These are phyloP conservation scores for Rhodotorula mucilaginosa DNA, from an alignment of 1,284 basidiomycete species.

Conservation along the genomic window DNA sequence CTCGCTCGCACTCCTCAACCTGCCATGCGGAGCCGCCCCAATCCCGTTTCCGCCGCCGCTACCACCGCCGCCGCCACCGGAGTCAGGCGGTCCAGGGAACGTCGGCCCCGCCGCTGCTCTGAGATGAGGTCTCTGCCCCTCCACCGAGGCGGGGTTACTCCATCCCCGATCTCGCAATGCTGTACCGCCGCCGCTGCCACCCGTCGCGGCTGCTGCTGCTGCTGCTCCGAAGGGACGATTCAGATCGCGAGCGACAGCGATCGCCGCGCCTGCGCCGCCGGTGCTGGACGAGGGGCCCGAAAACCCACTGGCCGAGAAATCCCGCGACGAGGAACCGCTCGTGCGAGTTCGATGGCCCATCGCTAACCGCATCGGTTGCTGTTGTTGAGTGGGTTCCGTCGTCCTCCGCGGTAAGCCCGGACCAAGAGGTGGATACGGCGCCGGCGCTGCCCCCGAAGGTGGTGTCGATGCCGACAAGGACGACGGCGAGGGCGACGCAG, in stretches of 20 bases:
- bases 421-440: constrained; percentile 12
- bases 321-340: neutral
- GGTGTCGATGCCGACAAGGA: neutral
- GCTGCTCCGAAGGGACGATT: constrained; percentile 10
- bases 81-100: neutral
- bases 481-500: neutral
- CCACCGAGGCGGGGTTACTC: constrained; percentile 11
- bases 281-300: neutral
- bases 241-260: neutral
- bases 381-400: too few relatives aligned
- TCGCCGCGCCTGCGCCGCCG: neutral
- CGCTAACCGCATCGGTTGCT: neutral
- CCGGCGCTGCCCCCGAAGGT: neutral
- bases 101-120: neutral
- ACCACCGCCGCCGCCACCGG: neutral
- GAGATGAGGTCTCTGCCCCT: neutral
- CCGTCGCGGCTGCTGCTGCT: too few relatives aligned
- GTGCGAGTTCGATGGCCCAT: constrained; percentile 1
- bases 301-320: neutral
- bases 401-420: constrained; percentile 4
- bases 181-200: neutral
- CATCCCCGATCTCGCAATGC: constrained; percentile 12
- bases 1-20: constrained; percentile 6
- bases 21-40: neutral
- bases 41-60: neutral